Evolutionary conservation across 1,139 yeast genomes (phyloP), one percentile per base, ranked within the genome.

Genomic region (Scheffersomyces titani): DNA sequence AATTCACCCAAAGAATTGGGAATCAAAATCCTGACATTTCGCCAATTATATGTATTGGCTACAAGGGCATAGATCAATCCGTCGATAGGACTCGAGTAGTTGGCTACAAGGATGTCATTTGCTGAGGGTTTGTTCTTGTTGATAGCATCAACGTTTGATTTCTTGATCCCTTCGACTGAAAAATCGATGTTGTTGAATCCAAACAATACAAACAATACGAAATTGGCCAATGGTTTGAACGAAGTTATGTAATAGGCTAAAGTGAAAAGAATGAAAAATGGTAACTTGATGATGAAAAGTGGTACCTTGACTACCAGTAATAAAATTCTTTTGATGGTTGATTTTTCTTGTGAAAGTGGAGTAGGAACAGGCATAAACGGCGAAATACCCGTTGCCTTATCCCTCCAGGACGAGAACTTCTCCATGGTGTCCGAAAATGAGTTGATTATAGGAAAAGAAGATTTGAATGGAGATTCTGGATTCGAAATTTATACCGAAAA

Each of bases 351-450:
- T 44, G 13, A 57, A 6, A 11, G 49, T 16, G 56, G 56, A 11
- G 55, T 51, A 47, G 59, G 71, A 5, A 63, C 69, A 0, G 92
- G 92, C 74, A 87, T 77, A 61, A 89, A 89, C 3, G 96, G 96
- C 0, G 92, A 84, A 19, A 89, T 87, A n/a, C 96, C 96, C 2
- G 94, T 89, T 2, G 91, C 91, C 63, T 85, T 88, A 65, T 89
- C 96, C 69, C 93, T 82, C 85, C 88, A 89, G 59, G 80, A 80
- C 47, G 91, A 85, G 71, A 83, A 89, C 72, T 88, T 88, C 70
- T 89, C 96, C 96, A 89, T 88, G 50, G 21, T 49, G 52, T 11
- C 16, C 3, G 40, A 30, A n/a, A n/a, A 30, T 30, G 16, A 4
- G 40, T 30, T 30, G 40, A 30, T 30, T 13, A 30, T 30, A 30